Base-by-base conservation (phyloP, 2,329 filamentous ascomycete genomes). In the Lasiodiplodia theobromae region DNA sequence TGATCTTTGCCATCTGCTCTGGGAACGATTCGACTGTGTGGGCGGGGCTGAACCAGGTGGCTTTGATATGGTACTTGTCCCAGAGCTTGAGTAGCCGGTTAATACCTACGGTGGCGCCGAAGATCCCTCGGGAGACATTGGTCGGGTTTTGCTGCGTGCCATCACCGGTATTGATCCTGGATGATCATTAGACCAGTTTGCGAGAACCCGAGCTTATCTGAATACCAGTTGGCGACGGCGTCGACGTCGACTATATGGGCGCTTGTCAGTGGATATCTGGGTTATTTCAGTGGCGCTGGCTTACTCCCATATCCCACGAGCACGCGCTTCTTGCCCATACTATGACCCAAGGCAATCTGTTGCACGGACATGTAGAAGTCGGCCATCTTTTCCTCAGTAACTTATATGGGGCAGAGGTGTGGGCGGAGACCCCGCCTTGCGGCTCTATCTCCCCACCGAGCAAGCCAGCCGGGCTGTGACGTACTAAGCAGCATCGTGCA, bases 11-110 rank as follows among this genome's bases (percentile, higher is more conserved):
- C 65, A 85, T 77, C 73, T 83, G 83, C 28, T 79, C 77, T 0
- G 83, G 86, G 73, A 86, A 83, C 0, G 80, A 82, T 67, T 85
- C 83, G 6, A 86, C 72, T 2, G 82, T 75, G 70, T 83, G 81
- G 3, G 76, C 80, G 14, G 81, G 81, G 68, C 77, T 72, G 72
- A 82, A 82, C 77, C 79, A 82, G 1, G 79, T 82, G 10, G 79
- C 72, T 68, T 78, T 79, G 72, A 83, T 83, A 58, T 77, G 72
- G 72, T 82, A 79, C 51, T 80, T 80, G 53, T 77, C 74, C 72
- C 74, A 82, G 10, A 84, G 74, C 57, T 77, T 78, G 6, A 83
- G 77, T 2, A 84, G 73, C 14, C 80, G 75, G 64, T 80, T 75
- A 47, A 81, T 75, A 38, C 80, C 80, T 2, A 81, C 76, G 2